Evolutionary conservation across 2,329 filamentous ascomycete genomes (phyloP).

Genomic region (Paraphaeosphaeria sporulosa): DNA sequence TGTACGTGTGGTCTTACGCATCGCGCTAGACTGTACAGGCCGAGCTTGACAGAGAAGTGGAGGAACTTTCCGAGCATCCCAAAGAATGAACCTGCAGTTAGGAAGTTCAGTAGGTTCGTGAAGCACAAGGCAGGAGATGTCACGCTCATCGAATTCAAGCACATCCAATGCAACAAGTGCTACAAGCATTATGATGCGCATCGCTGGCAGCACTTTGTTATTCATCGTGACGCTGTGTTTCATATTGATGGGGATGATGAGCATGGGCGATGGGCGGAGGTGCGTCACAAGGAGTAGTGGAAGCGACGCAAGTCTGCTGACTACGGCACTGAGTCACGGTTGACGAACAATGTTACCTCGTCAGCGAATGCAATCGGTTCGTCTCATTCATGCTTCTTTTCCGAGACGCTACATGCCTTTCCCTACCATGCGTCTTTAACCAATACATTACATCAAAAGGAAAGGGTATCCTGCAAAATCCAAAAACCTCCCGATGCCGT

Average conservation of each 20-base stretch:
- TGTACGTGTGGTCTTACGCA: conserved; percentile 5
- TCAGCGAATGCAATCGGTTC: background rate
- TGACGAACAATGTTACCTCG: background rate
- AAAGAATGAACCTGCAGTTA: background rate
- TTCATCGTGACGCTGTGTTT: background rate
- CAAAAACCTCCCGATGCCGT: background rate
- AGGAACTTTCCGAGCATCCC: background rate
- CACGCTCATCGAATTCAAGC: conserved; percentile 1
- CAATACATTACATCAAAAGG: background rate
- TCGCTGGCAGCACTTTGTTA: conserved; percentile 5
- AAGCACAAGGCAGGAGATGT: background rate
- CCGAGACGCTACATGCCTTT: background rate
- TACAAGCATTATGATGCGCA: background rate
- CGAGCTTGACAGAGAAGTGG: background rate
- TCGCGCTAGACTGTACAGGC: conserved; percentile 1
- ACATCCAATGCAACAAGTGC: background rate
- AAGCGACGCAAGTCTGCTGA: background rate
- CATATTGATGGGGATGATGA: background rate
- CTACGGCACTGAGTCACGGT: background rate
- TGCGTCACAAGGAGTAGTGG: background rate
- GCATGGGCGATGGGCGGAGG: background rate
- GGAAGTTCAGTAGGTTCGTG: background rate
- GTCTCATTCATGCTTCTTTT: background rate
- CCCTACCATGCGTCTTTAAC: background rate
- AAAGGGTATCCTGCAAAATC: conserved; percentile 9